Base-by-base conservation (phyloP, 106 monocot species). In the Acorus gramineus region DNA sequence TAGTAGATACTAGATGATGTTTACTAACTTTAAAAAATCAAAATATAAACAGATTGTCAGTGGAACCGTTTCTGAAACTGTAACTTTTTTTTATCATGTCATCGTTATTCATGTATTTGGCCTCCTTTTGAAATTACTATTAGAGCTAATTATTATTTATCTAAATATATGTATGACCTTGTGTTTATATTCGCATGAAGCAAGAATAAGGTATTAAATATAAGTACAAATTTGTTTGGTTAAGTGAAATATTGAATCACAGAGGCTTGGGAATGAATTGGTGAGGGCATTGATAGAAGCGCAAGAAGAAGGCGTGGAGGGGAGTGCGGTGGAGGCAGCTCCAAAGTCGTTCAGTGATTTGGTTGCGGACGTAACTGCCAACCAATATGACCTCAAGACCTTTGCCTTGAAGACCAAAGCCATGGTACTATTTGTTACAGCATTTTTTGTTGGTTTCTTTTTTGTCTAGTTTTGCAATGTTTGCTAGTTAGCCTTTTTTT, bases 341-440 rank as follows among this genome's bases (percentile, higher is more conserved):
- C 88, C 84, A 6, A 75, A 84, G 2, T 75, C 78, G 3, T 60
- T 81, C 51, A 75, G 81, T 10, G 73, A 57, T 50, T 52, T 89
- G 57, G 61, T 89, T 8, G 71, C 72, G 3, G 88, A 84, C 66
- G 71, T 86, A 66, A 43, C 59, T n/a, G 64, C 76, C 11, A 11
- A 69, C 49, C 64, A 72, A 7, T 75, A 78, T 4, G 76, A 84
- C 64, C 57, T 84, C 43, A 64, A 73, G 56, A 70, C 69, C 45
- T 81, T 89, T 46, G 69, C 72, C 59, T 54, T 81, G 42, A 81
- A 76, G 76, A 81, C 77, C 47, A 89, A 79, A 51, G 78, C 88
- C 66, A 89, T 76, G 84, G 88, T 89, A 62, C 11, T 6, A 50
- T 3, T 14, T 44, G 43, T 46, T 56, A 56, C 4, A 42, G 6